Conservation (phyloP, 2,329 filamentous ascomycete genomes). For the Scleromitrula shiraiana region DNA sequence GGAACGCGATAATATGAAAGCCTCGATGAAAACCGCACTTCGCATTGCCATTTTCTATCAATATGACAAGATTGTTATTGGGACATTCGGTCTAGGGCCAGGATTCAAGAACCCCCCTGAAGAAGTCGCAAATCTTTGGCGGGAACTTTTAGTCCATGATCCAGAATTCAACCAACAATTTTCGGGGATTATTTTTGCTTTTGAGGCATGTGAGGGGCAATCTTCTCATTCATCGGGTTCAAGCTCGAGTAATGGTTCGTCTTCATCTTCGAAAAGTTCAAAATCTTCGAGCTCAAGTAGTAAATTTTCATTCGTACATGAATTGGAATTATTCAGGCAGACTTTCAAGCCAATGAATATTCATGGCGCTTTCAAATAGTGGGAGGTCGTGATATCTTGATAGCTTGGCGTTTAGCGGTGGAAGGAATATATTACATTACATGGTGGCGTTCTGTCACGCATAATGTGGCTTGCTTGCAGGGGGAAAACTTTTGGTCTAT, state of each 20-base stretch:
- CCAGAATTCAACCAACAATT: slow-evolving; percentile 55
- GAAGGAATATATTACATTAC: not conserved
- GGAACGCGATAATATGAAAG: slow-evolving; percentile 63
- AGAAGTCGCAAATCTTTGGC: slow-evolving; percentile 58
- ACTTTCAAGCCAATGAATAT: slow-evolving; percentile 10
- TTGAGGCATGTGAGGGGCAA: slow-evolving; percentile 46
- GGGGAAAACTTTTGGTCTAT: not conserved
- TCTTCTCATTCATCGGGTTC: slow-evolving; percentile 44
- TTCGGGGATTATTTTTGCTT: slow-evolving; percentile 54
- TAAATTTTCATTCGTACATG: slow-evolving; percentile 2
- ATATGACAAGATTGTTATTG: slow-evolving; percentile 51
- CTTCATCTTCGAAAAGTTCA: slow-evolving; percentile 14
- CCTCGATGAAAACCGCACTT: slow-evolving; percentile 64
- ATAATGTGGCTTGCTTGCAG: not conserved
- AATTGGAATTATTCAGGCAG: slow-evolving; percentile 9
- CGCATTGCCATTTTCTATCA: slow-evolving; percentile 57
- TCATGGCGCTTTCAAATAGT: slow-evolving; percentile 9
- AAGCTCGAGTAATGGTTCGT: slow-evolving; percentile 15
- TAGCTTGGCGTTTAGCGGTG: not conserved
- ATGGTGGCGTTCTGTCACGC: slow-evolving; percentile 3
- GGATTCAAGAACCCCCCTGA: slow-evolving; percentile 56
- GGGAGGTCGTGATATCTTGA: not conserved
- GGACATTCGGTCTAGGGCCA: slow-evolving; percentile 58
- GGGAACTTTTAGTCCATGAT: slow-evolving; percentile 55
- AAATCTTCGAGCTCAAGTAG: slow-evolving; percentile 3